Conservation (phyloP, 495 filamentous ascomycete species). For the Beverwykella pulmonaria region DNA sequence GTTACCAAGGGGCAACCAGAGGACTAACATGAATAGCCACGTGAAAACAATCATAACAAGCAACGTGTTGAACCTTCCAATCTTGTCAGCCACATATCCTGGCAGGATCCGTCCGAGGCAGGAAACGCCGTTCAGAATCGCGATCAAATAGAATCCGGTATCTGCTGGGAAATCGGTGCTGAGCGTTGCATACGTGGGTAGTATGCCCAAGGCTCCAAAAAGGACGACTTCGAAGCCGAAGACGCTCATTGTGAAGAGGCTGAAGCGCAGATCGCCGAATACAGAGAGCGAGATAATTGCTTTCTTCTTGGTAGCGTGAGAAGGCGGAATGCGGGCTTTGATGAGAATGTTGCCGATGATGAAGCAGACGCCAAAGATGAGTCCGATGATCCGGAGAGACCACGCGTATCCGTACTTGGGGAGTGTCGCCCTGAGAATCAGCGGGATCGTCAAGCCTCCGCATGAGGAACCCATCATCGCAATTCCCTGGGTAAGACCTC, state of each 20-base stretch:
- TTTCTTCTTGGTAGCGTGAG: slow-evolving; percentile 27
- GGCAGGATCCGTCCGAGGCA: slow-evolving; percentile 72
- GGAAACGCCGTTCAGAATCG: slow-evolving; percentile 71
- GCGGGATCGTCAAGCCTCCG: slow-evolving; percentile 68
- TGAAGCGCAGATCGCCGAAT: slow-evolving; percentile 26
- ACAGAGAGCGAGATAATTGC: slow-evolving; percentile 32
- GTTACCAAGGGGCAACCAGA: slow-evolving; percentile 69
- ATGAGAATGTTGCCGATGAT: slow-evolving; percentile 65
- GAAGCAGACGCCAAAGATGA: slow-evolving; percentile 68
- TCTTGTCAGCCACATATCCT: slow-evolving; percentile 67
- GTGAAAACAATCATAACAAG: slow-evolving; percentile 63
- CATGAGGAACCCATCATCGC: slow-evolving; percentile 66
- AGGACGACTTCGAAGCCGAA: slow-evolving; percentile 56
- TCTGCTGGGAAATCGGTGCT: slow-evolving; percentile 16
- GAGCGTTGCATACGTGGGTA: slow-evolving; percentile 53
- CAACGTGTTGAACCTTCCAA: slow-evolving; percentile 76
- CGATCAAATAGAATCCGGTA: slow-evolving; percentile 59
- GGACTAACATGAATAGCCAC: slow-evolving; percentile 64
- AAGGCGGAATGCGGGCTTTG: slow-evolving; percentile 63
- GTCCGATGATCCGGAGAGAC: slow-evolving; percentile 71
- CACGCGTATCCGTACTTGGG: slow-evolving; percentile 68
- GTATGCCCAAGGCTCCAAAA: slow-evolving; percentile 53
- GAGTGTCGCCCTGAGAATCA: slow-evolving; percentile 70
- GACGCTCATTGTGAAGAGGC: slow-evolving; percentile 31
- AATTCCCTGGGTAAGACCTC: slow-evolving; percentile 69